phyloP scores from a whole-genome alignment of 768 basidiomycete genomes.

The Pholiota molesta region DNA sequence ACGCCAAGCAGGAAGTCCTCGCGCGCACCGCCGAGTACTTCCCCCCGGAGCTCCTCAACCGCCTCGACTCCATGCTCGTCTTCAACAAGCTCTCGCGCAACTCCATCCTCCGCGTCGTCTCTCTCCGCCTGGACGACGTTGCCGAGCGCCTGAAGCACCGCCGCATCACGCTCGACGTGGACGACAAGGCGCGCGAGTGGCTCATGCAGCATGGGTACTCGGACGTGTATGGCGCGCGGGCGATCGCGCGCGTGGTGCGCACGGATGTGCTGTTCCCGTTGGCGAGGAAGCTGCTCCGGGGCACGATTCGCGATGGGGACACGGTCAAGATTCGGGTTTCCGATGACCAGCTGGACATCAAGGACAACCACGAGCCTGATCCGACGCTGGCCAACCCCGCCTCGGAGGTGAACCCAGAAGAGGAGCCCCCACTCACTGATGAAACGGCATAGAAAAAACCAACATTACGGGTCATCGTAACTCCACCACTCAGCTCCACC shows the following conservation, averaged over 20 bases:
- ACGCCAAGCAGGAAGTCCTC: constrained; percentile 69
- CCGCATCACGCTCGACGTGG: constrained; percentile 73
- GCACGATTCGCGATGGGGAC: constrained; percentile 81
- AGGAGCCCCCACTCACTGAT: constrained; percentile 18
- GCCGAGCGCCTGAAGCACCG: constrained; percentile 63
- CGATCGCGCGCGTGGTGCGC: constrained; percentile 85
- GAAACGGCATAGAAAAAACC: not conserved
- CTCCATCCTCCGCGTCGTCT: constrained; percentile 80
- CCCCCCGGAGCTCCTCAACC: constrained; percentile 89
- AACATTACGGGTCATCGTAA: too few relatives aligned
- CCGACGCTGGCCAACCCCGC: constrained; percentile 29
- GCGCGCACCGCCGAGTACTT: constrained; percentile 79
- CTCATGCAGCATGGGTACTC: constrained; percentile 81
- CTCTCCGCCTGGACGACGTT: constrained; percentile 75
- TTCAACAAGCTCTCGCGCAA: constrained; percentile 86
- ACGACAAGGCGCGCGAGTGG: constrained; percentile 63
- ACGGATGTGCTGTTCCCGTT: constrained; percentile 82
- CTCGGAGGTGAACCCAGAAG: constrained; percentile 28
- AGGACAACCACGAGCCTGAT: constrained; percentile 66
- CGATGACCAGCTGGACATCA: constrained; percentile 48
- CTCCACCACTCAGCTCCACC: not conserved
- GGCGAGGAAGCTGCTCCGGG: constrained; percentile 77
- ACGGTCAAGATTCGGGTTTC: constrained; percentile 56
- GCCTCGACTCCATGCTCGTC: constrained; percentile 83
- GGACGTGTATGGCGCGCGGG: constrained; percentile 83